These are phyloP conservation scores for Pholiota adiposa DNA, from an alignment of 1,284 basidiomycete genomes.

Conservation along the genomic window DNA sequence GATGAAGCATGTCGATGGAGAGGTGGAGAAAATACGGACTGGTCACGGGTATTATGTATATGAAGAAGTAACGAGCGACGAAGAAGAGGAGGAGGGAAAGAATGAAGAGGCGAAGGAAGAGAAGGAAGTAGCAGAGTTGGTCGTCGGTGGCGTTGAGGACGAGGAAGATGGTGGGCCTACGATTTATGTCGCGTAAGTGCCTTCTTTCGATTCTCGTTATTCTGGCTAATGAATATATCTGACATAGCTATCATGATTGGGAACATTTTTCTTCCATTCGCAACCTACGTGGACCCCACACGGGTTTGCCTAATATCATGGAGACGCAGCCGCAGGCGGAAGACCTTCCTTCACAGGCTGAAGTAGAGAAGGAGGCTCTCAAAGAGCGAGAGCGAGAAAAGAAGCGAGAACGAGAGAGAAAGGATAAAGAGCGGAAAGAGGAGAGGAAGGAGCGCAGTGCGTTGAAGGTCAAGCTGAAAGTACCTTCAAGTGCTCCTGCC, in stretches of 20 bases:
- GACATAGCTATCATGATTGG: slow-evolving; percentile 83
- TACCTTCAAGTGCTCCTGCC: slow-evolving; percentile 6
- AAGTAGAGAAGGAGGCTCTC: slow-evolving; percentile 16
- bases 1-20: neutral
- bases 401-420: slow-evolving; percentile 25
- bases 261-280: slow-evolving; percentile 94
- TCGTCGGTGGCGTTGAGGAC: slow-evolving; percentile 3
- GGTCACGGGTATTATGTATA: slow-evolving; percentile 29
- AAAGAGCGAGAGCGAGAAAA: slow-evolving; percentile 26
- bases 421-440: slow-evolving; percentile 27
- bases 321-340: slow-evolving; percentile 49
- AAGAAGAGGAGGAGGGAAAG: slow-evolving; percentile 20
- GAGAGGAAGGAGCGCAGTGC: slow-evolving; percentile 28
- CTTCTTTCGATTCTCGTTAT: slow-evolving; percentile 5
- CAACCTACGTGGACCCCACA: slow-evolving; percentile 84
- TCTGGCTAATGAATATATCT: neutral
- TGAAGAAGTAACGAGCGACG: slow-evolving; percentile 29
- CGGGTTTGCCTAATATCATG: slow-evolving; percentile 72
- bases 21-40: slow-evolving; percentile 18
- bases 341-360: slow-evolving; percentile 19
- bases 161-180: slow-evolving; percentile 39
- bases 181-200: slow-evolving; percentile 80
- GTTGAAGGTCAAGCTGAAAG: slow-evolving; percentile 25
- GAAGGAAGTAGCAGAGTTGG: neutral
- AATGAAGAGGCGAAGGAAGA: slow-evolving; percentile 2